Base-by-base conservation (phyloP, 2,329 filamentous ascomycete genomes). In the Pseudogymnoascus sp. region DNA sequence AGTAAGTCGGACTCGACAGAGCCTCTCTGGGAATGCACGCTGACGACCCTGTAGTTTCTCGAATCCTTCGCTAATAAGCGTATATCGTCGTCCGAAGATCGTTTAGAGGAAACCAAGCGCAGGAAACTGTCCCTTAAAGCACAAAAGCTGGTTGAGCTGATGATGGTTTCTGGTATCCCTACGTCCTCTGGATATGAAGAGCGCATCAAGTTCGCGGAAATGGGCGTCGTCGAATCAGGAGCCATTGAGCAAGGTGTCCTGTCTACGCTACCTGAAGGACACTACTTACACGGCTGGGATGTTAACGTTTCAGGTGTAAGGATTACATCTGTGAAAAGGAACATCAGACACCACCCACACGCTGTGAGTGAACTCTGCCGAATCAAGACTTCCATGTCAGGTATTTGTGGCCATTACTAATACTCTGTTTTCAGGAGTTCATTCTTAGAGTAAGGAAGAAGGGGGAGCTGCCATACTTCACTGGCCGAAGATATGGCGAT, bases 101-200 rank as follows among this genome's bases (percentile, higher is more conserved):
- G 94, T 3, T 79, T 97, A 30, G 94, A 99, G 76, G 92, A 97
- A 76, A 97, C 94, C 8, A 99, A 99, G 79, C 85, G 94, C 63
- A 84, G 87, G 67, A 99, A 99, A 75, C 78, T 99, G 67, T 93
- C 94, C 3, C 81, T 88, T 69, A 99, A 99, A 82, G 91, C 90
- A 58, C 88, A 94, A 74, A 99, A 99, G 78, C 79, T 99, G 63
- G 91, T 99, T 9, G 94, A 99, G 80, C 81, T 99, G 65, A 99
- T 99, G 94, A 97, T 99, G 92, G 94, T 99, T 7, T 97, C 93
- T 6, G 94, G 94, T 38, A 89, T 99, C 63, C 91, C 90, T 35
- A 99, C 94, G 0, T 92, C 94, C 3, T 97, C 92, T 4, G 94
- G 94, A 2, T 99, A 97, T 73, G 94, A 99, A 76, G 94, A 99